A percentile compares a stretch with the other conserved stretches of the same genome.
phyloP scores from a whole-genome alignment of 495 filamentous ascomycete species.

The Hypoxylon crocopeplum region DNA sequence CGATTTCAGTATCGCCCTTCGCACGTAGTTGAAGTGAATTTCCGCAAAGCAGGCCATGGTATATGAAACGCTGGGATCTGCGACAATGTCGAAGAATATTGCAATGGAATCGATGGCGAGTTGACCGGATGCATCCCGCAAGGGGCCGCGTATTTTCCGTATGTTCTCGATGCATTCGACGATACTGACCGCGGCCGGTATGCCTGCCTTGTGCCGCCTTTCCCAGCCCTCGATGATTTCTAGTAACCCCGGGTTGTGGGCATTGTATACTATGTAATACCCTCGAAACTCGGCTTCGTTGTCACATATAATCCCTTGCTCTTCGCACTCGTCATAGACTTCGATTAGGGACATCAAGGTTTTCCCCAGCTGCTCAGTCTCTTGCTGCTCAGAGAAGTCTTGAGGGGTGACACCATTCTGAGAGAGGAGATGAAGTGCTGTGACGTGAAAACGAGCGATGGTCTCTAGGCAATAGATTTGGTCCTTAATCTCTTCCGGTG shows the following conservation, averaged over 20 bases:
- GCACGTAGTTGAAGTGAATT: conserved; percentile 83
- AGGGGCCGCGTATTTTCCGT: conserved; percentile 67
- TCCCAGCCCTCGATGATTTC: conserved; percentile 82
- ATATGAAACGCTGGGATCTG: conserved; percentile 76
- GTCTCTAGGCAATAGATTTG: conserved; percentile 83
- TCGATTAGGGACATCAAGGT: conserved; percentile 87
- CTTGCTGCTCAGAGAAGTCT: conserved; percentile 86
- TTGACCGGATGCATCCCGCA: conserved; percentile 52
- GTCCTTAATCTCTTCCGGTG: conserved; percentile 65
- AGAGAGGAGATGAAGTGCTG: conserved; percentile 84
- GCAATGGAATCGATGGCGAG: conserved; percentile 64
- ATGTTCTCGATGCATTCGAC: conserved; percentile 62
- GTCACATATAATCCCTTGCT: conserved; percentile 52
- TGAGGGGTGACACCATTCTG: conserved; percentile 65
- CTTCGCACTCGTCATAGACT: conserved; percentile 78
- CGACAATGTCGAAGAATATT: conserved; percentile 78
- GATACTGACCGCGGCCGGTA: conserved; percentile 51
- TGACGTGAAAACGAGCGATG: conserved; percentile 90
- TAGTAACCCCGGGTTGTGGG: conserved; percentile 76
- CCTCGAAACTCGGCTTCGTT: conserved; percentile 92
- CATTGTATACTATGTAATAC: conserved; percentile 86
- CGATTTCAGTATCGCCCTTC: conserved; percentile 75
- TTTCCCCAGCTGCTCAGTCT: conserved; percentile 89
- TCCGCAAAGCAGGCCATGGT: conserved; percentile 94
- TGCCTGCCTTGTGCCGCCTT: conserved; percentile 68